Base-by-base conservation (phyloP, 768 basidiomycete genomes). In the Suillus occidentalis region DNA sequence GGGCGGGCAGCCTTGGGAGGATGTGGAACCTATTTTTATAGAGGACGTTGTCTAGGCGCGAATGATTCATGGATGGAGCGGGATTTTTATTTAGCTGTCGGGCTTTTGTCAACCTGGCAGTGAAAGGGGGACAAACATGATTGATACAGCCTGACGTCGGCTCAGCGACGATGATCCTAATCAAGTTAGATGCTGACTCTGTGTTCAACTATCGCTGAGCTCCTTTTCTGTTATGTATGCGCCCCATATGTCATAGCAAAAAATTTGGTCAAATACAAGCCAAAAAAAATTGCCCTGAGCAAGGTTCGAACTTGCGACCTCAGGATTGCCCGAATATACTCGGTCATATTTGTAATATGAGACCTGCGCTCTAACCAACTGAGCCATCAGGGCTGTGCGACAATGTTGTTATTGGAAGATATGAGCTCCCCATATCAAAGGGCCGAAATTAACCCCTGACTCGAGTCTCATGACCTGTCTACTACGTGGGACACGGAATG, bases 21-120 rank as follows among this genome's bases (percentile, higher is more conserved):
- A 81, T 25, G 93, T 97, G 14, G 93, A 94, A 53, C 73, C 80
- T 39, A 95, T 98, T 67, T 97, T 96, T 76, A 86, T 91, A 60
- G 88, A 90, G 43, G 89, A 89, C 65, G 63, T 59, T 63, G 39
- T 52, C 37, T 59, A 49, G 12, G 10, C 10, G 52, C 5, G 5
- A 31, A 55, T 34, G 20, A 55, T 55, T 55, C 53, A 36, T 12
- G 6, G 31, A 36, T 55, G 3, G 20, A 13, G 10, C 28, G 18
- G 28, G 16, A 52, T 53, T 10, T 20, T 8, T 53, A 34, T 34
- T 53, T 28, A 50, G 14, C 14, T 25, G 47, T 47, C n/a, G 45
- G 45, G n/a, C 45, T 22, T 47, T 22, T 22, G n/a, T 47, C n/a
- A 22, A 47, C 47, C 10, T 6, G 45, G 9, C 45, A 6, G 22